Percentiles rank a stretch among this genome's conserved stretches.
Conservation (phyloP, 2,329 filamentous ascomycete species). For the Sporothrix phasma region DNA sequence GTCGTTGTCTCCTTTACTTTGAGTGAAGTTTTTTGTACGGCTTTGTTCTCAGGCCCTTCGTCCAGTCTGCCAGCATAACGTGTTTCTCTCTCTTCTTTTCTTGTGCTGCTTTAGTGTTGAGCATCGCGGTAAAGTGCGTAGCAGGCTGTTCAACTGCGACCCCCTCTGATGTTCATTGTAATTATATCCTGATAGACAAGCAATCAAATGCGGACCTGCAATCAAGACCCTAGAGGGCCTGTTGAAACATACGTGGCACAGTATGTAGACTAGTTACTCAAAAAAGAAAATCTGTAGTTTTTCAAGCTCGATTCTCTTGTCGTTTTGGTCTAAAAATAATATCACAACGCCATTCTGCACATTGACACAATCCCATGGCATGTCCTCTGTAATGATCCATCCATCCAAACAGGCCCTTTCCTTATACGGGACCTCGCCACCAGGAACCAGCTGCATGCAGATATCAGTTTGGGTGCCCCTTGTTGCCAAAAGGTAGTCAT, state of each 20-base stretch:
- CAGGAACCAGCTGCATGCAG: constrained; percentile 55
- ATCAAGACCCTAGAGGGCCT: not conserved
- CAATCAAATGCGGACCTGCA: not conserved
- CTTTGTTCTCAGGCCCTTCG: not conserved
- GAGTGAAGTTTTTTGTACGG: not conserved
- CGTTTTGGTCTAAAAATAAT: not conserved
- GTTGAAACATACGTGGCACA: not conserved
- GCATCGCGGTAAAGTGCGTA: not conserved
- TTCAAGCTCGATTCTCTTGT: not conserved
- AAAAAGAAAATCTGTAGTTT: no score
- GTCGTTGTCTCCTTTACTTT: not conserved
- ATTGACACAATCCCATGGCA: not conserved
- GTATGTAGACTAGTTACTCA: no score
- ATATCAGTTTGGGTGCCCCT: not conserved
- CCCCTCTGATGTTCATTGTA: not conserved
- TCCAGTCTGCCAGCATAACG: not conserved
- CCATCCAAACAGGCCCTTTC: not conserved
- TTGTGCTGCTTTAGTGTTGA: not conserved
- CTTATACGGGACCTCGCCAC: constrained; percentile 57
- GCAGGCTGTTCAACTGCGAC: not conserved
- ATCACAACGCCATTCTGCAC: not conserved
- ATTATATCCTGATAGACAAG: not conserved
- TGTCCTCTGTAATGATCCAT: not conserved
- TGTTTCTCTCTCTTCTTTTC: not conserved
- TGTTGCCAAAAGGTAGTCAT: not conserved